Evolutionary conservation across 495 filamentous ascomycete species (phyloP).

Genomic region (Aspergillus haitiensis): DNA sequence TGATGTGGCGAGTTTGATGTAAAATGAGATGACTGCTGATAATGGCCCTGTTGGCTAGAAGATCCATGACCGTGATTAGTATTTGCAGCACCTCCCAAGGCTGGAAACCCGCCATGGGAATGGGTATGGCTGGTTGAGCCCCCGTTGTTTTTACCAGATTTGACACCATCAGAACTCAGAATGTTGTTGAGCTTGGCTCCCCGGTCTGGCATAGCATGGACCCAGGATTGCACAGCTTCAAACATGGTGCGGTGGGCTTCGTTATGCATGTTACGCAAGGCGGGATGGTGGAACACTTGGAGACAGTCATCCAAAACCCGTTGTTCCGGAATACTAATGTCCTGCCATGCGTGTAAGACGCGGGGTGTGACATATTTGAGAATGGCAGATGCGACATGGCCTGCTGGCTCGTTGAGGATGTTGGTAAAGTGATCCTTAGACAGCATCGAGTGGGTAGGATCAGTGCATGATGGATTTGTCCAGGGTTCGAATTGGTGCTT

Average conservation of each 20-base stretch:
- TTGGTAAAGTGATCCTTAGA: slow-evolving; percentile 98
- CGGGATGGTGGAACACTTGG: slow-evolving; percentile 86
- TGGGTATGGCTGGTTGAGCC: slow-evolving; percentile 38
- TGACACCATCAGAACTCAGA: slow-evolving; percentile 78
- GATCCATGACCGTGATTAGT: slow-evolving; percentile 11
- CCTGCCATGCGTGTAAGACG: slow-evolving; percentile 86
- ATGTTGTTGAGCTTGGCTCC: slow-evolving; percentile 63
- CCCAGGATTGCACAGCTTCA: slow-evolving; percentile 75
- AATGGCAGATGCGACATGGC: slow-evolving; percentile 74
- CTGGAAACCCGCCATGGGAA: slow-evolving; percentile 20
- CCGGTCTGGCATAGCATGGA: slow-evolving; percentile 60
- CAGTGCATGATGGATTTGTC: slow-evolving; percentile 79
- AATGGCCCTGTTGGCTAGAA: slow-evolving; percentile 22
- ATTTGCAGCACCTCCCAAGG: slow-evolving; percentile 11
- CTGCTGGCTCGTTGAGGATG: slow-evolving; percentile 83
- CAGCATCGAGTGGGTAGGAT: slow-evolving; percentile 92
- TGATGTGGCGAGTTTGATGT: slow-evolving; percentile 1
- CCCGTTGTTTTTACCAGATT: slow-evolving; percentile 71
- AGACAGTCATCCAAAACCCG: slow-evolving; percentile 77
- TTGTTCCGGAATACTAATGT: slow-evolving; percentile 72
- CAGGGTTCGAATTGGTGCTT: slow-evolving; percentile 88
- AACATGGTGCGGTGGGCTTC: slow-evolving; percentile 89
- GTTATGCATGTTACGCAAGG: slow-evolving; percentile 63
- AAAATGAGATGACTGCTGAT: slow-evolving; percentile 15
- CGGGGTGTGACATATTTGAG: slow-evolving; percentile 84